A percentile compares a stretch with the other conserved stretches of the same genome.
Evolutionary conservation across 2,329 filamentous ascomycete genomes (phyloP).

Genomic region (Talaromyces rugulosus): DNA sequence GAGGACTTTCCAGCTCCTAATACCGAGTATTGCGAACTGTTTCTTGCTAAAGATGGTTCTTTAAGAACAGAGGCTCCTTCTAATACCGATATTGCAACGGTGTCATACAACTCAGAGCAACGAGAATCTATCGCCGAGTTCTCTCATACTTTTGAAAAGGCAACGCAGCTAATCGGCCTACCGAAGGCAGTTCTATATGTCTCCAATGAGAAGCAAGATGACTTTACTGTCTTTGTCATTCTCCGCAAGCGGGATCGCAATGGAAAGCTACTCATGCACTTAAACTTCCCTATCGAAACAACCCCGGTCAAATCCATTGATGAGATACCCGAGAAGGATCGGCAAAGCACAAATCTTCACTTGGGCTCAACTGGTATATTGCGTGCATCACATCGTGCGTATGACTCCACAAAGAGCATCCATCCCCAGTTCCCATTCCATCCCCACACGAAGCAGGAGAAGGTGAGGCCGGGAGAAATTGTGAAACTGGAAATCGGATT

Average conservation of each 20-base stretch:
- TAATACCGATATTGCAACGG: constrained; percentile 3
- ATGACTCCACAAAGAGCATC: constrained; percentile 30
- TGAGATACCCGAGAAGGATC: constrained; percentile 30
- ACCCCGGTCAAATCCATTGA: constrained; percentile 27
- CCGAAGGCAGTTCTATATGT: constrained; percentile 47
- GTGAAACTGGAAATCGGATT: constrained; percentile 47
- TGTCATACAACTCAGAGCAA: constrained; percentile 32
- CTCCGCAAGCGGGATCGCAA: constrained; percentile 42
- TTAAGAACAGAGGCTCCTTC: not conserved
- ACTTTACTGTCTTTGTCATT: constrained; percentile 44
- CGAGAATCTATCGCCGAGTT: constrained; percentile 26
- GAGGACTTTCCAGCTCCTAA: constrained; percentile 32
- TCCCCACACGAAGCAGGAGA: constrained; percentile 38
- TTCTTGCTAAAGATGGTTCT: constrained; percentile 19
- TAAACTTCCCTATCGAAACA: constrained; percentile 41
- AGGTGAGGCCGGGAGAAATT: constrained; percentile 38
- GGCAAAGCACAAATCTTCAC: constrained; percentile 38
- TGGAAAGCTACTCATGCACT: constrained; percentile 39
- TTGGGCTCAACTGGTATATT: constrained; percentile 42
- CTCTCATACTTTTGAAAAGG: constrained; percentile 36
- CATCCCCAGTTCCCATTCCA: constrained; percentile 33
- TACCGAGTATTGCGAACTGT: constrained; percentile 32
- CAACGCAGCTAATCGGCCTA: constrained; percentile 41
- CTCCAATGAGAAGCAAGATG: constrained; percentile 39
- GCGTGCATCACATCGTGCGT: constrained; percentile 41